Evolutionary conservation across 1,284 basidiomycete species (phyloP), one percentile per base, ranked within the genome.

Genomic region (Sporisorium exsertum): DNA sequence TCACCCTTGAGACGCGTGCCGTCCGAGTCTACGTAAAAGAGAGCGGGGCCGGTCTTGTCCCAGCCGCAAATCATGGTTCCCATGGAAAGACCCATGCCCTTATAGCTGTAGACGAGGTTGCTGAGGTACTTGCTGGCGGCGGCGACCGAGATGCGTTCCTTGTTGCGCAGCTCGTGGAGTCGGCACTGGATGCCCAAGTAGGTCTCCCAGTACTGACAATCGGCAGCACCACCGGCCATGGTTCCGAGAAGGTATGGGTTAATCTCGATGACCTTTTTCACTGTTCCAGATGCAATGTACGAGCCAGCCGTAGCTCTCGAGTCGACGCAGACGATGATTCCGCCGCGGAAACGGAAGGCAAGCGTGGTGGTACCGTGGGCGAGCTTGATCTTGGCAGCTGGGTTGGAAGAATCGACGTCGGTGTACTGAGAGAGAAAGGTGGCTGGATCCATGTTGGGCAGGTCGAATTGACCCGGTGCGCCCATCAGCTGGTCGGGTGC

Each of bases 41-140:
- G 89, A 15, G 94, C 91, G n/a, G 96, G 96, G 0, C 97, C 96
- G 90, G 96, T 97, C 89, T 98, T 99, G 88, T 99, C 97, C 95
- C 96, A 99, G 29, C 97, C 97, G 82, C 95, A 98, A 77, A 99
- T 97, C 97, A 99, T 99, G 2, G 97, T 99, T 64, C 97, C 97
- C 96, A 99, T 99, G 85, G 94, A 96, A 68, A 99, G 87, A 5
- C 97, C 97, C 95, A 97, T 98, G 15, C 97, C 97, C 87, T 99
- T 99, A 89, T 99, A 99, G 66, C 92, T 90, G 87, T 98, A 99
- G 8, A 99, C 95, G 59, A 99, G 91, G 85, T 99, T 99, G 87
- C 93, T 93, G 63, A 99, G 89, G 86, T 95, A 97, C 86, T 99
- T 99, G 87, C 93, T 94, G 7, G 97, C 97, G 20, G 97, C 97